A percentile compares a stretch with the other conserved stretches of the same genome.
Conservation (phyloP, 306 rosid species). For the Vicia sativa region DNA sequence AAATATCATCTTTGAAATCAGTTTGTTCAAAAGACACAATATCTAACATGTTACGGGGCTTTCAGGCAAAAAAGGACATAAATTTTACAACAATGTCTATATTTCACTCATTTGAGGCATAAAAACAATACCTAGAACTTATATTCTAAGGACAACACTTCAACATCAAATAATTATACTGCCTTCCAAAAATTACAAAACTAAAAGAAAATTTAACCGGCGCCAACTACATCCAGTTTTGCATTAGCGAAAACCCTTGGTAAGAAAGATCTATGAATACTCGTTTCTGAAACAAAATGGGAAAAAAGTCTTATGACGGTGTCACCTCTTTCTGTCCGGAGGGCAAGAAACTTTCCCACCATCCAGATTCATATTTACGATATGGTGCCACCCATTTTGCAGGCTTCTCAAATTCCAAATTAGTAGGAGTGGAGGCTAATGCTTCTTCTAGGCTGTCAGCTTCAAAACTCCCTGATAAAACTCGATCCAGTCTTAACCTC, state of each 20-base stretch:
- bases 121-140: slow-evolving; percentile 45
- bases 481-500: slow-evolving; percentile 98
- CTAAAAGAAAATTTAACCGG: slow-evolving; percentile 40
- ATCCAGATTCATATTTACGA: slow-evolving; percentile 81
- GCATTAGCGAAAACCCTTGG: slow-evolving; percentile 18
- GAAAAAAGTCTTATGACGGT: slow-evolving; percentile 49
- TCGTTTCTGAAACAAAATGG: slow-evolving; percentile 21
- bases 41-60: slow-evolving; percentile 1
- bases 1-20: slow-evolving; percentile 15
- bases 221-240: slow-evolving; percentile 37
- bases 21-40: slow-evolving; percentile 15
- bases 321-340: slow-evolving; percentile 61
- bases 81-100: slow-evolving; percentile 19
- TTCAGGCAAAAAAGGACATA: slow-evolving; percentile 4
- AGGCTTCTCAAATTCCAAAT: slow-evolving; percentile 79
- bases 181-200: slow-evolving; percentile 45
- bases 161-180: slow-evolving; percentile 23
- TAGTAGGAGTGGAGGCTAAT: slow-evolving; percentile 77
- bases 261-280: slow-evolving; percentile 16
- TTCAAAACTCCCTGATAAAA: slow-evolving; percentile 72
- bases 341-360: slow-evolving; percentile 88
- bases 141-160: slow-evolving; percentile 31
- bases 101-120: slow-evolving; percentile 35
- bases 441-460: slow-evolving; percentile 80
- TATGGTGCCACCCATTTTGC: slow-evolving; percentile 96